Base-by-base conservation (phyloP, 345 rosid species). In the Gossypium arboreum region DNA sequence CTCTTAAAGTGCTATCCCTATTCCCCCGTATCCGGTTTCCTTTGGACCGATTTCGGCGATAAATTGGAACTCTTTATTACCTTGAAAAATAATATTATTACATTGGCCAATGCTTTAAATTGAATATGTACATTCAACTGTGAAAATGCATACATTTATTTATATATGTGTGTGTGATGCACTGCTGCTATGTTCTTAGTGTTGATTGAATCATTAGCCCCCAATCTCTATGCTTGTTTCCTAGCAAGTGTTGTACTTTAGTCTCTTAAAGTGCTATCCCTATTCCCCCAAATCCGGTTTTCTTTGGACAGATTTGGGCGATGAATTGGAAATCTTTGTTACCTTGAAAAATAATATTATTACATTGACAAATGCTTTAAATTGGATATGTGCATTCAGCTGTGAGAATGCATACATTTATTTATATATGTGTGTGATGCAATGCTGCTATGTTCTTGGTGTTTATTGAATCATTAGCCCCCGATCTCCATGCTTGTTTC, bases 311-410 rank as follows among this genome's bases (percentile, higher is more conserved):
- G 16, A 59, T 34, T 24, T 59, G 2, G 8, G 6, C 12, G 0
- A 3, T 45, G 34, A 66, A 45, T 44, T 15, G 54, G 27, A 44
- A 12, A 10, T 44, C 54, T 11, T 20, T 44, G 34, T 44, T 66
- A 20, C 39, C n/a, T 66, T 45, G 34, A 10, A 1, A 39, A 63
- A 89, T 8, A n/a, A 90, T 29, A 29, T 4, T 29, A 29, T 29
- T 29, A 64, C 11, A 34, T 34, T 62, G 9, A 62, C 67, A 17
- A 22, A 57, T 24, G 56, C 56, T 52, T 52, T 15, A 52, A 6
- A 52, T 52, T 52, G 16, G 56, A 20, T 57, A 20, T 57, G 13
- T 58, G 97, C 92, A 3, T 27, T 50, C 54, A 50, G n/a, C 4
- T 50, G 54, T 50, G 54, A 50, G 16, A 50, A 50, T 12, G 16